Base-by-base conservation (phyloP, 345 rosid genomes). In the Eucalyptus shirleyi region DNA sequence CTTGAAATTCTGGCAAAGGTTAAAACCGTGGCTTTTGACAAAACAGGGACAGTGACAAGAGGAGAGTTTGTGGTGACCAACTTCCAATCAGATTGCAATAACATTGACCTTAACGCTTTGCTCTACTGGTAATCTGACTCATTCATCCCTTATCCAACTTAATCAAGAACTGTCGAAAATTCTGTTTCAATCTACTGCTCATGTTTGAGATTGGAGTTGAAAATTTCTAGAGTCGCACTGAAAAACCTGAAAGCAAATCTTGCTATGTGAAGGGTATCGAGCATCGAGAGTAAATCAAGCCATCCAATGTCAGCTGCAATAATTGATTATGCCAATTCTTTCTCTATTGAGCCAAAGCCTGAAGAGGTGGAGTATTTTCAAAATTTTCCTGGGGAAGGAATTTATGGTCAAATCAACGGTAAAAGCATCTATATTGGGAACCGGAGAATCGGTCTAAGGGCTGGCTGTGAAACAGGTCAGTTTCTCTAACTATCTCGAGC, bases 301-400 rank as follows among this genome's bases (percentile, higher is more conserved):
- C 99, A 97, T 94, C 99, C 98, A 81, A 95, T 95, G 97, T 97
- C 99, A 87, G 90, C 94, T 87, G 97, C 98, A 55, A 92, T 97
- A 49, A 94, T 97, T 50, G 96, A 94, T 47, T 92, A 94, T 88
- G 98, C 92, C 80, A 93, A 90, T 90, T 92, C 94, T 13, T 88
- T 86, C 86, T 95, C 95, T 34, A 59, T 96, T 18, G 95, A 95
- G 90, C 96, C 99, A 45, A 94, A 91, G 34, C 97, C 98, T 49
- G 97, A 94, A 50, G 87, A 89, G 6, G 98, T 97, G 2, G 93
- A 91, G 87, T 95, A 96, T 9, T 97, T 92, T 89, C 93, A 94
- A 28, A 97, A 94, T 90, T 95, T 93, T 86, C 98, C 99, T 0
- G 99, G 99, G 67, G 96, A 97, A 94, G 99, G 98, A 30, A 93